Percentiles rank a stretch among this genome's conserved stretches.
Conservation (phyloP, 306 rosid species). For the Quercus cerris region DNA sequence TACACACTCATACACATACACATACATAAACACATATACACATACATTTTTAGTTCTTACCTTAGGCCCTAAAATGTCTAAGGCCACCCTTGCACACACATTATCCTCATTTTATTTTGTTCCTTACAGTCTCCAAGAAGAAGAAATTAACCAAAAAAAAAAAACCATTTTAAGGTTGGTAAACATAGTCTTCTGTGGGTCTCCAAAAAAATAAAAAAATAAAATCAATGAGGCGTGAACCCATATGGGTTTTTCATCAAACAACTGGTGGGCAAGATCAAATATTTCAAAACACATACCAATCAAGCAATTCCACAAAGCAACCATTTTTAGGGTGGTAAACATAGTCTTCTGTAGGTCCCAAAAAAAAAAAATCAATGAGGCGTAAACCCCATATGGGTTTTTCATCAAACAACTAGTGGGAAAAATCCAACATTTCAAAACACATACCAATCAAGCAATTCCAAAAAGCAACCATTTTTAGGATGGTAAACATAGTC, state of each 20-base stretch:
- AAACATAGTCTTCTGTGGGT: too few relatives aligned
- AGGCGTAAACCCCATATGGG: background rate
- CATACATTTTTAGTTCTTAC: too few relatives aligned
- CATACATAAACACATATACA: too few relatives aligned
- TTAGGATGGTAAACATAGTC: too few relatives aligned
- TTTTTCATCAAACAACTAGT: conserved; percentile 9
- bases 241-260: background rate
- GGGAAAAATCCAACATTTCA: background rate
- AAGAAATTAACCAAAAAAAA: background rate
- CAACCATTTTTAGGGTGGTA: background rate
- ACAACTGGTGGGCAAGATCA: conserved; percentile 5
- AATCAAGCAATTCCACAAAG: background rate
- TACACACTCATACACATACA: too few relatives aligned
- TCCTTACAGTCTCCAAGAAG: background rate
- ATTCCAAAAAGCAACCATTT: background rate
- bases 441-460: background rate
- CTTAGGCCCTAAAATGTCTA: too few relatives aligned
- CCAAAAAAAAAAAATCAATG: background rate
- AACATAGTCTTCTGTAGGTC: too few relatives aligned
- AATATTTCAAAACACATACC: background rate
- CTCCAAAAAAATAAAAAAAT: too few relatives aligned
- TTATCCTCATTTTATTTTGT: background rate
- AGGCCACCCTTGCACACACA: too few relatives aligned
- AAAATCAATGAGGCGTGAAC: background rate
- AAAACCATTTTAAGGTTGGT: background rate